Evolutionary conservation across 23 red algal genomes (phyloP), one percentile per base, ranked within the genome.

Genomic region (Gracilaria domingensis): DNA sequence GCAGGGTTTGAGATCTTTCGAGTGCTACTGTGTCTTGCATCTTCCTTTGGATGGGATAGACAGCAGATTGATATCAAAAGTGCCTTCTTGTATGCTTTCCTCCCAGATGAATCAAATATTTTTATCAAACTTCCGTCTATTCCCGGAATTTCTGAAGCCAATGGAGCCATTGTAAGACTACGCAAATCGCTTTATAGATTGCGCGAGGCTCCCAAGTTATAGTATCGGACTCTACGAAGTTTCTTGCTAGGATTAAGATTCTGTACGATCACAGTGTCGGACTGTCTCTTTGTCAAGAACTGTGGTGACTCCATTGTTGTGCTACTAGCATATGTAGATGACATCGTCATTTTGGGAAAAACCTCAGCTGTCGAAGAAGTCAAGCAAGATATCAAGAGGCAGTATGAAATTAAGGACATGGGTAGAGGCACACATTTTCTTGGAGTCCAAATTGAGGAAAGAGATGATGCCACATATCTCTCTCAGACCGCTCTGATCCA

Each of bases 161-260:
- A 55, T 38, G 72, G 71, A 0, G 57, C 21, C 45, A 29, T 44
- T 47, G 86, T 58, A 28, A 57, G 4, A 89, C 86, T 80, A 8
- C 8, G 39, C 4, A 89, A 89, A 40, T 89, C 70, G 21, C 72
- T 89, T 7, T 89, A 89, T 37, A 50, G 86, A 23, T 47, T 89
- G 14, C 70, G 86, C 34, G 53, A 79, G 50, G 86, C 86, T 13
- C 86, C 71, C 38, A 89, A 80, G 54, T 72, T 89, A 9, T 80
- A 50, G 72, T 79, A 80, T 65, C 1, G 49, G 44, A 81, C 83
- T 30, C 32, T 86, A 13, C 12, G 7, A 26, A 28, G 16, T 8
- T 36, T 18, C 23, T 39, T 33, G 16, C 14, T 57, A 30, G 47
- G 29, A 6, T 35, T 80, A 62, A 26, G 69, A 21, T 79, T 89